Evolutionary conservation across 495 filamentous ascomycete genomes (phyloP), one percentile per base, ranked within the genome.

Genomic region (Venustampulla echinocandica): DNA sequence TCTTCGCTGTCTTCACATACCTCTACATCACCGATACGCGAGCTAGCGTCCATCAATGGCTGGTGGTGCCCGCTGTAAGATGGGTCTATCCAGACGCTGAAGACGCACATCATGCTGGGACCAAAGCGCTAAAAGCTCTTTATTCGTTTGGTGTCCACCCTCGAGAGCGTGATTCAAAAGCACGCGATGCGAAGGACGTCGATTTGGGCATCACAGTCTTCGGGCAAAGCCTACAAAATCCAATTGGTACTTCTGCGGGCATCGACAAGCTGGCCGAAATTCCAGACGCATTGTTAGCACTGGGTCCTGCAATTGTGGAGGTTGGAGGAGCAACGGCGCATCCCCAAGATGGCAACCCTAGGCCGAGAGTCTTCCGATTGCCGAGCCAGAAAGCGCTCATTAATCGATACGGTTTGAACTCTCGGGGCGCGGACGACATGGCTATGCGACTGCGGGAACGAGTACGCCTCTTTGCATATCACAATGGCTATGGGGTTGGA

Each of bases 371-470:
- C 10, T 98, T 90, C 64, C 79, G 92, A 9, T 53, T 98, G 0
- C 80, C 84, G 1, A 81, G 76, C 3, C 77, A 94, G 44, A 80
- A 89, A 34, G 87, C 81, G 10, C 70, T 98, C 60, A 85, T 98
- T 64, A 98, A 98, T 62, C 82, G 93, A 6, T 97, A 96, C 63
- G 93, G 92, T 0, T 76, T 97, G 50, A 96, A 96, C 62, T 92
- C 85, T 14, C 76, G 84, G 46, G 92, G 92, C 7, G 90, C 87
- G 2, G 90, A 93, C 51, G 72, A 80, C 54, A 85, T 95, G 69
- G 88, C 92, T 0, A 79, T 77, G 53, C 73, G 81, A 2, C 67
- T 98, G 52, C 74, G 90, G 36, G 78, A 87, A 58, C 73, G 92
- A 4, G 79, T 95, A 13, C 67, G 86, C 19, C 71, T 77, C 38